Base-by-base conservation (phyloP, 1,284 basidiomycete genomes). In the Cutaneotrichosporon cyanovorans region DNA sequence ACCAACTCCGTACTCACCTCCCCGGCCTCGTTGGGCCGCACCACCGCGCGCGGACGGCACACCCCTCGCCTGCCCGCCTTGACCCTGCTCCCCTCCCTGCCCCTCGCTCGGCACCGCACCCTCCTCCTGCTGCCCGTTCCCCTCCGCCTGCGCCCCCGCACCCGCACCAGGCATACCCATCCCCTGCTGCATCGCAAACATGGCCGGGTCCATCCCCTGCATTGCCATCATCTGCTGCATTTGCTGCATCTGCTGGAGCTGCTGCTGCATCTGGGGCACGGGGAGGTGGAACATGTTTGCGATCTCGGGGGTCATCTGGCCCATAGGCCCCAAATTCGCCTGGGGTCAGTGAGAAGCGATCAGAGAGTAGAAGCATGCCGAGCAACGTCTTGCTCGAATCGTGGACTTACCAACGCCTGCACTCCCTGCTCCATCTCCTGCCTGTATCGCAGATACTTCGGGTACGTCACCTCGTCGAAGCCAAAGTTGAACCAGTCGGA, bases 401-500 rank as follows among this genome's bases (percentile, higher is more conserved):
- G 12, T n/a, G 7, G 14, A 62, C 71, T 60, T 40, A 73, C 71
- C 45, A 72, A 58, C 10, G 63, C 63, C 20, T 65, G 55, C 3
- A 67, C 51, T 1, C 71, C 82, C 43, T 79, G 79, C 6, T 87
- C 85, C 56, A 93, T 75, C 50, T 87, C 85, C 34, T 85, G 77
- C 61, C 91, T 78, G 59, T 87, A 82, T 65, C 85, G 83, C 60
- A 87, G 85, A 69, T 92, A 99, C 37, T 84, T 81, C 58, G 87
- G 85, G 88, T 91, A 99, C 16, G 85, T 85, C 12, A 89, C 79
- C 72, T 99, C 95, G 68, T 98, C 93, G 66, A 98, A 98, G 0
- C 95, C 95, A 61, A 96, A 98, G 73, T 99, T 98, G 75, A 98
- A 99, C 84, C 89, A 99, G 73, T 97, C 93, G 59, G 86, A 87